Conservation (phyloP, 192 early-diverging fungal species). For the Phycomyces nitens region DNA sequence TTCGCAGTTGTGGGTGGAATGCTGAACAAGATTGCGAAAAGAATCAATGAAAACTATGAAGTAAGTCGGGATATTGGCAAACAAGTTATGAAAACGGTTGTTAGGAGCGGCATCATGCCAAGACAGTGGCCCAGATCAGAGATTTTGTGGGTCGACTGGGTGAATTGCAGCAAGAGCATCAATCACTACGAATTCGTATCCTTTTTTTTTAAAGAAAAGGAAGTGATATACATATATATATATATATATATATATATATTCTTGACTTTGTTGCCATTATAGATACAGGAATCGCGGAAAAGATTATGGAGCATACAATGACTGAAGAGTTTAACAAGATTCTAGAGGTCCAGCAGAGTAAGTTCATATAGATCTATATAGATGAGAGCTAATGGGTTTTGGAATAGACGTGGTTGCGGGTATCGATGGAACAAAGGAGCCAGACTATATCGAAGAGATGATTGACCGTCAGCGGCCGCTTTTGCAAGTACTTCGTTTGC, state of each 20-base stretch:
- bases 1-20: constrained; percentile 86
- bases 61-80: constrained; percentile 29
- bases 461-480: constrained; percentile 73
- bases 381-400: constrained; percentile 22
- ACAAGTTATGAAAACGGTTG: too few relatives aligned
- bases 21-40: constrained; percentile 78
- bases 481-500: constrained; percentile 70
- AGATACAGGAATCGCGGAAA: constrained; percentile 81
- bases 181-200: constrained; percentile 75
- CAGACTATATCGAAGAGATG: constrained; percentile 86
- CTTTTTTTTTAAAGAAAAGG: too few relatives aligned
- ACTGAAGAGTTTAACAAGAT: constrained; percentile 77
- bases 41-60: constrained; percentile 87
- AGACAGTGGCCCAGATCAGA: constrained; percentile 88
- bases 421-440: constrained; percentile 54
- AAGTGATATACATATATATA: too few relatives aligned
- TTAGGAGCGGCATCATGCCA: constrained; percentile 81
- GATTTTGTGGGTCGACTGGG: constrained; percentile 88
- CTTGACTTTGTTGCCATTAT: background rate
- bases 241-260: background rate
- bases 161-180: constrained; percentile 80
- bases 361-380: constrained; percentile 19
- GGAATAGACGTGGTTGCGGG: constrained; percentile 69
- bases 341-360: constrained; percentile 90
- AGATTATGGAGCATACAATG: constrained; percentile 74